Percentiles rank a stretch among this genome's conserved stretches.
Evolutionary conservation across 1,284 basidiomycete genomes (phyloP).

Genomic region (Heterobasidion annosum): DNA sequence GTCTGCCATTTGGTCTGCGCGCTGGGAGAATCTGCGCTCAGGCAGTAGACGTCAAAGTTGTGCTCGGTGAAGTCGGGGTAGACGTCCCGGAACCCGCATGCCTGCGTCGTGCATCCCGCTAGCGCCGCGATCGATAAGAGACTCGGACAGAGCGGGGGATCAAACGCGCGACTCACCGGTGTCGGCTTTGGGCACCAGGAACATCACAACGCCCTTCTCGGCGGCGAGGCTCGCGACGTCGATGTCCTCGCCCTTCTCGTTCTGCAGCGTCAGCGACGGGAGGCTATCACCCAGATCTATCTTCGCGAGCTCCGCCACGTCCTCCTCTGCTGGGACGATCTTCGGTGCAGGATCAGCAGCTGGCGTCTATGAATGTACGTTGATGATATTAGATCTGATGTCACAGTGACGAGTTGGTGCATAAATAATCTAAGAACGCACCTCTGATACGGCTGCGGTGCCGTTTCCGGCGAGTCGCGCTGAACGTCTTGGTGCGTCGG

Average conservation of each 20-base stretch:
- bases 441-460: neutral
- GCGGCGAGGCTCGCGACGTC: constrained; percentile 49
- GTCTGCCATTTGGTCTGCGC: constrained; percentile 81
- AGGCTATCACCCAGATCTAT: constrained; percentile 74
- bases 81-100: constrained; percentile 81
- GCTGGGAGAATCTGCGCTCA: constrained; percentile 75
- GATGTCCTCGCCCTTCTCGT: constrained; percentile 69
- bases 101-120: constrained; percentile 83
- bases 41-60: constrained; percentile 76
- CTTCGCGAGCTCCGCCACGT: constrained; percentile 16
- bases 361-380: neutral
- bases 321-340: neutral
- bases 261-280: constrained; percentile 69
- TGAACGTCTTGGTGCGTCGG: constrained; percentile 4
- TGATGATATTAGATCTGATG: neutral
- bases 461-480: neutral
- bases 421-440: neutral
- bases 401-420: neutral
- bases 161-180: constrained; percentile 47
- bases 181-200: constrained; percentile 81
- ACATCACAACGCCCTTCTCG: constrained; percentile 75
- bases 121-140: neutral
- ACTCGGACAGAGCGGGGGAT: neutral
- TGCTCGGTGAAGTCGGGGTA: constrained; percentile 66
- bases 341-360: neutral